Conservation (phyloP, 805 yeast genomes). For the Myxozyma kluyveri region DNA sequence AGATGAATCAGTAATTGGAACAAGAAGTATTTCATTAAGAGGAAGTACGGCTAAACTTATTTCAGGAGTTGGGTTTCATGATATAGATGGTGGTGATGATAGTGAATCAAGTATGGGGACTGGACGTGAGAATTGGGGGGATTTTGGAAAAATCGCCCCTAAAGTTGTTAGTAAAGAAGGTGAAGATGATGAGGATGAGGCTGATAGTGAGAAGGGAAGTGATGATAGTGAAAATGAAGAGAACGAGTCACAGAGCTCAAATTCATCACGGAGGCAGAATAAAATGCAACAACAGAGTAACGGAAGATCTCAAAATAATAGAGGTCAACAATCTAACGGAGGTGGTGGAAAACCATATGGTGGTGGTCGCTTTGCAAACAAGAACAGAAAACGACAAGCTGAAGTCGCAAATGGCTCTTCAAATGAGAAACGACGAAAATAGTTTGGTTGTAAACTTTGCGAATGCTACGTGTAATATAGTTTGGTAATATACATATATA, state of each 20-base stretch:
- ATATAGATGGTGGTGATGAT: slow-evolving; percentile 15
- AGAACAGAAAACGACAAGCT: not conserved
- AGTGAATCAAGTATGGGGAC: slow-evolving; percentile 22
- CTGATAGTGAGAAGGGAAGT: not conserved
- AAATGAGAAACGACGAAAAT: slow-evolving; percentile 10
- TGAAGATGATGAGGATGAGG: not conserved
- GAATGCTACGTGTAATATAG: not conserved
- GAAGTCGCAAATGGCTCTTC: not conserved
- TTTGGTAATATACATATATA: not conserved
- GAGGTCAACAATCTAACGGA: slow-evolving; percentile 9
- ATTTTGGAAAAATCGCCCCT: slow-evolving; percentile 2
- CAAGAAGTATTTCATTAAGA: not conserved
- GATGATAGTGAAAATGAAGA: not conserved
- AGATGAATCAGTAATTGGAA: not conserved
- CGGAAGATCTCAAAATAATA: slow-evolving; percentile 1
- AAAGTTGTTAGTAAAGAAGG: not conserved
- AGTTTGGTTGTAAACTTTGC: not conserved
- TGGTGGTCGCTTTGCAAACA: not conserved
- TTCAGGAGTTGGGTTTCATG: slow-evolving; percentile 23
- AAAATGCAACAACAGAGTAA: slow-evolving; percentile 5
- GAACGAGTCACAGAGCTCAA: not conserved
- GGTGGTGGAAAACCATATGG: slow-evolving; percentile 10
- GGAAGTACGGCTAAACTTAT: slow-evolving; percentile 6
- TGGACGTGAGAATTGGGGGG: slow-evolving; percentile 35
- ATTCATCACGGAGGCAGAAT: slow-evolving; percentile 2